Conservation (phyloP, 306 rosid species). For the Arachis stenosperma region DNA sequence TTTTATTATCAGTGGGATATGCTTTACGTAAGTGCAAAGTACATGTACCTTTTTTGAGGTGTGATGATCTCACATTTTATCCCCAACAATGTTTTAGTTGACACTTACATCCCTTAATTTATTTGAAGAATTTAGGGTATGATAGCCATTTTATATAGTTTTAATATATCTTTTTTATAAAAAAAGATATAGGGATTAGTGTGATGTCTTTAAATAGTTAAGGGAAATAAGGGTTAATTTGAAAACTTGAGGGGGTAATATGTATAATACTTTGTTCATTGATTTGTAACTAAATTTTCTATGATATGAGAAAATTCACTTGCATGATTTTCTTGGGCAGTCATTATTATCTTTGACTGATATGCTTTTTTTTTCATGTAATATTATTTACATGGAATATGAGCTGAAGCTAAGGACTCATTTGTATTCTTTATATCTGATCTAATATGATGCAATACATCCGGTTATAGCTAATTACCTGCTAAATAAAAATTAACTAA, state of each 20-base stretch:
- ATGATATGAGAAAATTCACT: slow-evolving; percentile 10
- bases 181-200: too few relatives aligned
- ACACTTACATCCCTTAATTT: too few relatives aligned
- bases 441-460: not conserved
- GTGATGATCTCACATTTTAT: too few relatives aligned
- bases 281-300: not conserved
- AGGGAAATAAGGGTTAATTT: too few relatives aligned
- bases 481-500: slow-evolving; percentile 18
- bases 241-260: too few relatives aligned
- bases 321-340: slow-evolving; percentile 20
- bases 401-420: not conserved
- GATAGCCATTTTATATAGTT: too few relatives aligned
- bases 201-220: not conserved
- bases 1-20: slow-evolving; percentile 7
- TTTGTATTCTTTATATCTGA: not conserved
- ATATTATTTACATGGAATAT: not conserved
- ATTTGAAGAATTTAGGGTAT: too few relatives aligned
- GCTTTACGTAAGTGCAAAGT: not conserved
- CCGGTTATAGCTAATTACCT: slow-evolving; percentile 16
- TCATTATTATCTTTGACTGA: not conserved
- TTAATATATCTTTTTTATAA: too few relatives aligned
- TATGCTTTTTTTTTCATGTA: too few relatives aligned
- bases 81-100: too few relatives aligned
- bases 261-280: slow-evolving; percentile 9
- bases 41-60: too few relatives aligned